Evolutionary conservation across 768 basidiomycete species (phyloP), one percentile per base, ranked within the genome.

Genomic region (Pulveroboletus frians): DNA sequence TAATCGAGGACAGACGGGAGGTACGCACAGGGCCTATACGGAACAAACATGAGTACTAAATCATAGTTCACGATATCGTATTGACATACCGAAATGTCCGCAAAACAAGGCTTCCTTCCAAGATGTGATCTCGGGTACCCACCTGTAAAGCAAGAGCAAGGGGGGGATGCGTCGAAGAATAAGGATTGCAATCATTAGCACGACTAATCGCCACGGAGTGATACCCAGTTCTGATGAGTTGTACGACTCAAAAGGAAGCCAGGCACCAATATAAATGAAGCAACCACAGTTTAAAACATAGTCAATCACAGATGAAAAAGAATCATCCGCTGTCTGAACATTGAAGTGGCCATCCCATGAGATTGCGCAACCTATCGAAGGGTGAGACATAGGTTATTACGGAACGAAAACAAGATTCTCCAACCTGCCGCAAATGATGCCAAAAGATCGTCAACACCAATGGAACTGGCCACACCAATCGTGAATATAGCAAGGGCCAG

Each of bases 341-440:
- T 88, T 86, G 70, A 88, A 88, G 56, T 89, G 75, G 3, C 83
- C 88, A 66, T 95, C 92, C 92, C 90, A 94, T 7, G 90, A 90
- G 55, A 97, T 86, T 2, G 94, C 90, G 45, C 77, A 83, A 3
- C 94, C 94, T 84, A 31, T 44, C 6, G n/a, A 40, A n/a, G 31
- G 26, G 30, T 51, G 30, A 49, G 50, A 41, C 45, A 14, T n/a
- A 17, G 45, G 9, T 9, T 18, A 10, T 3, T 18, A 47, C 5
- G 34, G n/a, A 20, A 31, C 13, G 11, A 7, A 26, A 9, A 30
- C 7, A 30, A 42, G 30, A 11, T n/a, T 5, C 9, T 47, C 71
- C 23, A 38, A 83, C 87, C 87, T 58, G 83, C 84, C 43, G 88
- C 86, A 62, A 96, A 98, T 0, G 89, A 83, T 2, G 92, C 94